phyloP scores from a whole-genome alignment of 179 eudicot species.

The Beta corolliflora region DNA sequence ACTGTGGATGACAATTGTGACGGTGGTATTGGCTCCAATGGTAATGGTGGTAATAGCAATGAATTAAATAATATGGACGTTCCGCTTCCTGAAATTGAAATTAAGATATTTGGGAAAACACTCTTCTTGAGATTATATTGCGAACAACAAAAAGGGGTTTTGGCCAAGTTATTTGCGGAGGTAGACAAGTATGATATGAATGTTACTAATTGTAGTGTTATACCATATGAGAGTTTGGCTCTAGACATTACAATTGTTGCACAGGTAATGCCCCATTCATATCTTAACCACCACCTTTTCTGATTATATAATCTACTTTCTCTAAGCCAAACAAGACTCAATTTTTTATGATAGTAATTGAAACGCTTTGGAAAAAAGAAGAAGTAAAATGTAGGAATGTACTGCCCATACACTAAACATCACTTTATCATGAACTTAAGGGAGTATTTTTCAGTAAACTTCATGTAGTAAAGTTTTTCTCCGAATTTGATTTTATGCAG shows the following conservation, averaged over 20 bases:
- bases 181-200: conserved; percentile 6
- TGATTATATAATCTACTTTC: neutral
- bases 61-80: neutral
- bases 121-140: conserved; percentile 4
- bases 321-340: neutral
- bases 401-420: too few species aligned
- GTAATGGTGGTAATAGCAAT: too few species aligned
- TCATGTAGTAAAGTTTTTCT: neutral
- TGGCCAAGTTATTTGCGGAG: conserved; percentile 5
- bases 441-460: too few species aligned
- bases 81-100: conserved; percentile 12
- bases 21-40: too few species aligned
- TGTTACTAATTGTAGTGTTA: neutral
- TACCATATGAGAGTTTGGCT: conserved; percentile 9
- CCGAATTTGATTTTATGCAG: neutral
- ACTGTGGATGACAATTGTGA: too few species aligned
- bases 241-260: conserved; percentile 15
- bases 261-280: conserved; percentile 9
- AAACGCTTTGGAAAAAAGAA: too few species aligned
- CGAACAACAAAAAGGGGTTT: conserved; percentile 10
- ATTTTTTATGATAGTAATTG: neutral
- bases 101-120: neutral
- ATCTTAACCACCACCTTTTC: neutral
- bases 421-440: too few species aligned
- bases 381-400: too few species aligned